These are phyloP conservation scores for Wickerhamiella lipophila DNA, from an alignment of 805 yeast species.

Conservation along the genomic window DNA sequence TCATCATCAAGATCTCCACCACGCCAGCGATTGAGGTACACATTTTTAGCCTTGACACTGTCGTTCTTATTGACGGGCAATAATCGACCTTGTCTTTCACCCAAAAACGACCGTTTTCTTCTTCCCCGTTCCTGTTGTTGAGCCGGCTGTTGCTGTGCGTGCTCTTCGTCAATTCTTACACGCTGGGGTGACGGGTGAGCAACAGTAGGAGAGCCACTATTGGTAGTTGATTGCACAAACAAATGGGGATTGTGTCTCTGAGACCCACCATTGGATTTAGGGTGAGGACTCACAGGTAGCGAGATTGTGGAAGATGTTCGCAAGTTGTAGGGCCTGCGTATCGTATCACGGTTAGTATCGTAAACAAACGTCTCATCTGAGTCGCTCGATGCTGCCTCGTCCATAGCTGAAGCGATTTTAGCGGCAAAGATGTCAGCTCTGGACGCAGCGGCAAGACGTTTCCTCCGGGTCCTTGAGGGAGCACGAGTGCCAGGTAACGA, in stretches of 20 bases:
- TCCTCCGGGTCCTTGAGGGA: slow-evolving; percentile 30
- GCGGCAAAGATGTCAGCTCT: slow-evolving; percentile 93
- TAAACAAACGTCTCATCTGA: slow-evolving; percentile 95
- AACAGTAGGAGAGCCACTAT: background rate
- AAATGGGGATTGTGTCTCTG: background rate
- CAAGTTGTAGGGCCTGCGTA: slow-evolving; percentile 18
- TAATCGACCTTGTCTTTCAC: background rate
- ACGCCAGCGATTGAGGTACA: slow-evolving; percentile 23
- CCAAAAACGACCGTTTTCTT: slow-evolving; percentile 2
- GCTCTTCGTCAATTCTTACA: background rate
- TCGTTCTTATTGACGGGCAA: slow-evolving; percentile 10
- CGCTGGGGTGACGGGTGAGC: slow-evolving; percentile 8
- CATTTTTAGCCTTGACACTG: slow-evolving; percentile 21
- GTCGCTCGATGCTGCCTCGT: slow-evolving; percentile 67
- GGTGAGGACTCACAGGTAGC: slow-evolving; percentile 11
- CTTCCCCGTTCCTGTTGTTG: slow-evolving; percentile 6
- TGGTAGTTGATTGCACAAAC: slow-evolving; percentile 6
- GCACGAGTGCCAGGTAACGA: slow-evolving; percentile 8
- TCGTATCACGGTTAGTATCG: slow-evolving; percentile 35
- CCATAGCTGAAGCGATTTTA: slow-evolving; percentile 84
- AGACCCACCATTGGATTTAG: background rate
- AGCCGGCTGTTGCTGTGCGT: background rate
- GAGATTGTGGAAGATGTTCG: slow-evolving; percentile 18
- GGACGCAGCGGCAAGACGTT: slow-evolving; percentile 37
- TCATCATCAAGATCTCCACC: slow-evolving; percentile 34